Evolutionary conservation across 305 asterid genomes (phyloP).

Genomic region (Fraxinus xanthoxyloides): DNA sequence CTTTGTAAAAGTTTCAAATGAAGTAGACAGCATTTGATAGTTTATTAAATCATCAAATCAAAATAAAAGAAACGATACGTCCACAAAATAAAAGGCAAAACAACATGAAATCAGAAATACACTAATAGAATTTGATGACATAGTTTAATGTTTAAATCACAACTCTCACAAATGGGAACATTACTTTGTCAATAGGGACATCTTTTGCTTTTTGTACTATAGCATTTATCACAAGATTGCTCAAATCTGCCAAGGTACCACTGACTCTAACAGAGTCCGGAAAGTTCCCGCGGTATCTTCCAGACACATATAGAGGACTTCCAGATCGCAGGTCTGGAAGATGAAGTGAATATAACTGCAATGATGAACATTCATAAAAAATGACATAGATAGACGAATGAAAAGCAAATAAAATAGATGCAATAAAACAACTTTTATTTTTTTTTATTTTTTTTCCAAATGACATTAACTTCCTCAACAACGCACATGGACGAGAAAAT

Average conservation of each 20-base stretch:
- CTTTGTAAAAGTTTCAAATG: not conserved
- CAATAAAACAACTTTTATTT: not conserved
- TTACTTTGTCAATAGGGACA: constrained; percentile 69
- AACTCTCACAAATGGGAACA: constrained; percentile 20
- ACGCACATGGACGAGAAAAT: not conserved
- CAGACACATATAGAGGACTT: constrained; percentile 66
- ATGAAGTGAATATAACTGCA: constrained; percentile 66
- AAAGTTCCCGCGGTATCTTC: constrained; percentile 67
- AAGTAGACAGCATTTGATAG: not conserved
- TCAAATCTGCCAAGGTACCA: constrained; percentile 60
- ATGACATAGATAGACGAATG: not conserved
- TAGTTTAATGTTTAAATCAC: not conserved
- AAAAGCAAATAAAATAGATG: not conserved
- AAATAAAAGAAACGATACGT: not conserved
- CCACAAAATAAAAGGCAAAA: not conserved
- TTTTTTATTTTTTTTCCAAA: not conserved
- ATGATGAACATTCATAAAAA: constrained; percentile 3
- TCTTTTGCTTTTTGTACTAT: constrained; percentile 60
- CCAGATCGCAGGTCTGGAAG: constrained; percentile 70
- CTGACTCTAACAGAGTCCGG: constrained; percentile 50
- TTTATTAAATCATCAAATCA: not conserved
- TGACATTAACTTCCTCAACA: not conserved
- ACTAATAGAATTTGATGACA: not conserved
- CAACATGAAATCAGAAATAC: not conserved
- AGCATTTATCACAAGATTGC: constrained; percentile 42